Percentiles rank a stretch among this genome's conserved stretches.
Evolutionary conservation across 306 rosid genomes (phyloP).

Genomic region (Cucurbita moschata): DNA sequence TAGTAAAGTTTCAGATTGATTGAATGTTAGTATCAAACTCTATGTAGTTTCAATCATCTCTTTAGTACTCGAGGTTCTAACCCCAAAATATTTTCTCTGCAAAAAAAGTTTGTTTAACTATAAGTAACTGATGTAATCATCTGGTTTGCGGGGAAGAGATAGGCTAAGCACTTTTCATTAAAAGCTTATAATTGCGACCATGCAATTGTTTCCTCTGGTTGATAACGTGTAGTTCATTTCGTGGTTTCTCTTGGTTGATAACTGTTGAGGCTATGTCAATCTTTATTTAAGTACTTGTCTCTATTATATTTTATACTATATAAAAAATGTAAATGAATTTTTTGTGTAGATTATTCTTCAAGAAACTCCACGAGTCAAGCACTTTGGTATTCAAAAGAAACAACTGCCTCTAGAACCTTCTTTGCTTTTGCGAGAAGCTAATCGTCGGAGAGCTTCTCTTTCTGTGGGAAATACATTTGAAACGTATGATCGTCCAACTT

Average conservation of each 20-base stretch:
- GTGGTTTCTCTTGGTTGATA: not conserved
- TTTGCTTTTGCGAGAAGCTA: conserved; percentile 83
- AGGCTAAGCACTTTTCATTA: not conserved
- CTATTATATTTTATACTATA: not conserved
- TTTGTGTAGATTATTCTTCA: conserved; percentile 63
- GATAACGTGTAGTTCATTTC: not conserved
- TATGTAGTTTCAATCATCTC: not conserved
- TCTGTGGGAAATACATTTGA: conserved; percentile 77
- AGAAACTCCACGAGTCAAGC: conserved; percentile 46
- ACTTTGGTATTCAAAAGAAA: conserved; percentile 78
- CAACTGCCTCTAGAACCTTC: conserved; percentile 93
- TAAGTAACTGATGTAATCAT: not conserved
- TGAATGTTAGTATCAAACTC: not conserved
- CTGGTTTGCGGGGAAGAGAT: not conserved
- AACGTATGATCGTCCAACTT: conserved; percentile 49
- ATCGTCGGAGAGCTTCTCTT: conserved; percentile 93
- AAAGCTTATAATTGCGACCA: not conserved
- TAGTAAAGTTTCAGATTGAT: not conserved
- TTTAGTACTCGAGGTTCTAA: not conserved
- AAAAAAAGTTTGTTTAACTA: not conserved
- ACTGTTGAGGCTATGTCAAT: not conserved
- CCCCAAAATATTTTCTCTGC: not conserved
- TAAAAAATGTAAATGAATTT: not conserved
- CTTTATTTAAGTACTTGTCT: not conserved
- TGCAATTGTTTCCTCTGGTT: not conserved